These are phyloP conservation scores for Suillus brevipes DNA, from an alignment of 768 basidiomycete species.

Conservation along the genomic window DNA sequence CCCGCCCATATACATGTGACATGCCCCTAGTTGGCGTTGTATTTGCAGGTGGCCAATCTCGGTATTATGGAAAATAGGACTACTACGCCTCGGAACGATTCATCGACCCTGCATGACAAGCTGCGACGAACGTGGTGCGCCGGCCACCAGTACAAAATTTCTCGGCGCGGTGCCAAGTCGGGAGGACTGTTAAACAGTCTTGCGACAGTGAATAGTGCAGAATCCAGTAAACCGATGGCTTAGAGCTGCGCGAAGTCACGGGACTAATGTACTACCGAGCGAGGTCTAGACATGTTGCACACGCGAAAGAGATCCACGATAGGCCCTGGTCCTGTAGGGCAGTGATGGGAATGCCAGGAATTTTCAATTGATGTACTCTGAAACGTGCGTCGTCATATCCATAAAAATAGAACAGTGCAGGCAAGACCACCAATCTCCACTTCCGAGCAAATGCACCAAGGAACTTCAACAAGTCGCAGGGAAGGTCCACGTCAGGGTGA, in stretches of 20 bases:
- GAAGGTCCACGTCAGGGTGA: too few species aligned
- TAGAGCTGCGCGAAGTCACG: neutral
- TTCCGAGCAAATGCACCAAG: too few species aligned
- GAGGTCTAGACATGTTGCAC: neutral
- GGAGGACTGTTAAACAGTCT: neutral
- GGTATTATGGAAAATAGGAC: neutral
- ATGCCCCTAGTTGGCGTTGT: neutral
- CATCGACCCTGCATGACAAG: neutral
- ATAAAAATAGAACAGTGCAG: neutral
- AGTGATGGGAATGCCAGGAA: neutral
- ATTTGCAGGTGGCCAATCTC: neutral
- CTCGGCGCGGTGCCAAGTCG: neutral
- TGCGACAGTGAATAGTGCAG: neutral
- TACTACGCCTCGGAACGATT: neutral
- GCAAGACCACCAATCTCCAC: too few species aligned
- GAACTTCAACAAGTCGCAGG: too few species aligned
- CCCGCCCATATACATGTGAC: neutral
- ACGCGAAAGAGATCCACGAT: neutral
- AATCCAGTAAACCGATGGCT: neutral
- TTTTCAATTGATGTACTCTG: neutral
- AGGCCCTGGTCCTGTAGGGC: neutral
- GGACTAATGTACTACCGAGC: neutral
- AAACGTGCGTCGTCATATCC: neutral
- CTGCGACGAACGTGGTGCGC: neutral
- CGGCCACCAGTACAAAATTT: neutral